phyloP scores from a whole-genome alignment of 1,139 yeast genomes.

The Pichia sp. region DNA sequence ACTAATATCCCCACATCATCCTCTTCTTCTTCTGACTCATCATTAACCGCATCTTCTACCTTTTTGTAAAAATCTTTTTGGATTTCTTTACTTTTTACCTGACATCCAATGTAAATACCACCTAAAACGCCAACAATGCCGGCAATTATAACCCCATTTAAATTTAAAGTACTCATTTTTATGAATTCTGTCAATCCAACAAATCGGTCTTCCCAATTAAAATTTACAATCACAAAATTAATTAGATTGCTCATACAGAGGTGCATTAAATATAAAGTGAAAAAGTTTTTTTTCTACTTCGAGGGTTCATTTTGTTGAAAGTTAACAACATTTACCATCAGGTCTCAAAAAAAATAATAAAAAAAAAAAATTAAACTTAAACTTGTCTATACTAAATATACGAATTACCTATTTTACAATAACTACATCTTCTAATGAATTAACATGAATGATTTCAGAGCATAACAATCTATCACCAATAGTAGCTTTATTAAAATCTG shows the following conservation, averaged over 20 bases:
- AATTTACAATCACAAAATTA: no score
- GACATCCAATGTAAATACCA: slow-evolving; percentile 7
- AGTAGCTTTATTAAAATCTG: slow-evolving; percentile 9
- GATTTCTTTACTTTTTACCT: background rate
- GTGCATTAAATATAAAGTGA: no score
- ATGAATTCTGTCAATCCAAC: no score
- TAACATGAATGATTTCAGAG: slow-evolving; percentile 35
- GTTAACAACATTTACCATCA: no score
- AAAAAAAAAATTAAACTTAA: background rate
- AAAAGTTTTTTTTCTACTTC: no score
- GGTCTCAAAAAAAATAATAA: no score
- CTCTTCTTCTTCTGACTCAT: slow-evolving; percentile 46
- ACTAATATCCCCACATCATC: slow-evolving; percentile 30
- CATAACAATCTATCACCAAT: slow-evolving; percentile 43
- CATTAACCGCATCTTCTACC: slow-evolving; percentile 17
- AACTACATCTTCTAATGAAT: slow-evolving; percentile 35
- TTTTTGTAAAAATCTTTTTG: background rate
- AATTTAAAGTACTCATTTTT: no score
- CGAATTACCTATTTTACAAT: no score
- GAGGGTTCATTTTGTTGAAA: no score
- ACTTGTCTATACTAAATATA: slow-evolving; percentile 14
- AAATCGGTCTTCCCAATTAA: no score
- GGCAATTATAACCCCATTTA: background rate
- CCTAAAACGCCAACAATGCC: slow-evolving; percentile 4
- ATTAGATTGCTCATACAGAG: no score